Conservation (phyloP, 345 rosid species). For the Rhizophora mangle region DNA sequence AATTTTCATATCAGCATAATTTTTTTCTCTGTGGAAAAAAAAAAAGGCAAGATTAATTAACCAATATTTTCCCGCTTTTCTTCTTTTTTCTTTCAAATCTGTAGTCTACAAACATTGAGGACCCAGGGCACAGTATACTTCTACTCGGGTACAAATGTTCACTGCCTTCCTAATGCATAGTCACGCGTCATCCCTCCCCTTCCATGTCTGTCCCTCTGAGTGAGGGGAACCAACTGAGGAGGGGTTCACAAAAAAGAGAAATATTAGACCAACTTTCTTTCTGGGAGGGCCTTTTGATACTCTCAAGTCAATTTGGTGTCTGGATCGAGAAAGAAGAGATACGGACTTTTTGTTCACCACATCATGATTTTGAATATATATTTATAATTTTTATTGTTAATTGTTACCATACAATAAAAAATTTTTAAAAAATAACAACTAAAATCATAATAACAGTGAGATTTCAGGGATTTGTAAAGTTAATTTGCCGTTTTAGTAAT, state of each 20-base stretch:
- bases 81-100: neutral
- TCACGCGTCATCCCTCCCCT: conserved; percentile 19
- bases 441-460: too few relatives aligned
- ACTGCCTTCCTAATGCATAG: neutral
- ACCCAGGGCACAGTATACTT: neutral
- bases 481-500: too few relatives aligned
- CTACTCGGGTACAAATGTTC: neutral
- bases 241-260: neutral
- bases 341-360: neutral
- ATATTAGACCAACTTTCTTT: conserved; percentile 14
- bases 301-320: conserved; percentile 37
- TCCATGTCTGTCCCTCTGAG: neutral
- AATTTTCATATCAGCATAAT: too few relatives aligned
- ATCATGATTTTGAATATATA: neutral
- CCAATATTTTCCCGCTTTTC: neutral
- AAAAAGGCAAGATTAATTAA: too few relatives aligned
- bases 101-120: neutral
- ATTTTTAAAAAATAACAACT: too few relatives aligned
- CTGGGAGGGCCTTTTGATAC: conserved; percentile 22
- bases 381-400: neutral
- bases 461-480: too few relatives aligned
- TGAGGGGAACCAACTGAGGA: conserved; percentile 11
- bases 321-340: conserved; percentile 24
- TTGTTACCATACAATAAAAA: neutral
- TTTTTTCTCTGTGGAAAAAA: too few relatives aligned